These are phyloP conservation scores for Mrakia hoshinonis DNA, from an alignment of 768 basidiomycete species.

Conservation along the genomic window DNA sequence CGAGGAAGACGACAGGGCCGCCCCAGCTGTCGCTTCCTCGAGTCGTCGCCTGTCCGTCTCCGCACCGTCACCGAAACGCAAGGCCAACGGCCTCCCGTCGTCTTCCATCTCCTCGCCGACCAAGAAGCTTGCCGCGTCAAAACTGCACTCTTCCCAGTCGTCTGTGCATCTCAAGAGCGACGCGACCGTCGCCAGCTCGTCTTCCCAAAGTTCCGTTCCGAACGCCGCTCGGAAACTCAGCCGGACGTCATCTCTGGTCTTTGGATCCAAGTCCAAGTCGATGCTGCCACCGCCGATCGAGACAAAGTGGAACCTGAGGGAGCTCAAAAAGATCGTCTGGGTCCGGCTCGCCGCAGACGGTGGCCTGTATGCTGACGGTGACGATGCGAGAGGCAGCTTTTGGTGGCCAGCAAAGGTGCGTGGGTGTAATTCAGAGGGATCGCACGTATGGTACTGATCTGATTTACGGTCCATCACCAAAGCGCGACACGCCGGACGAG, in stretches of 20 bases:
- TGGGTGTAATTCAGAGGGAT: not conserved
- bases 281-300: not conserved
- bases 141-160: not conserved
- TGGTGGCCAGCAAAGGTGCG: slow-evolving; percentile 5
- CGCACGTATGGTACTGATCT: not conserved
- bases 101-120: not conserved
- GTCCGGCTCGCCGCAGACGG: not conserved
- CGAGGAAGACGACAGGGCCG: not conserved
- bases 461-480: too few species aligned
- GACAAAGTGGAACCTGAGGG: slow-evolving; percentile 2
- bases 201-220: not conserved
- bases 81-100: not conserved
- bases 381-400: not conserved
- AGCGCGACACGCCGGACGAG: not conserved
- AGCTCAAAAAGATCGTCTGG: slow-evolving; percentile 8
- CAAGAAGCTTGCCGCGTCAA: not conserved
- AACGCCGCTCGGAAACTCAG: too few species aligned
- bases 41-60: not conserved
- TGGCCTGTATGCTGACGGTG: not conserved
- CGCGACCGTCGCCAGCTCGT: not conserved
- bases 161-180: not conserved
- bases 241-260: not conserved
- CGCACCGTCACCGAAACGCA: not conserved
- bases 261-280: not conserved
- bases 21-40: not conserved